Base-by-base conservation (phyloP, 768 basidiomycete species). In the Exidia glandulosa region DNA sequence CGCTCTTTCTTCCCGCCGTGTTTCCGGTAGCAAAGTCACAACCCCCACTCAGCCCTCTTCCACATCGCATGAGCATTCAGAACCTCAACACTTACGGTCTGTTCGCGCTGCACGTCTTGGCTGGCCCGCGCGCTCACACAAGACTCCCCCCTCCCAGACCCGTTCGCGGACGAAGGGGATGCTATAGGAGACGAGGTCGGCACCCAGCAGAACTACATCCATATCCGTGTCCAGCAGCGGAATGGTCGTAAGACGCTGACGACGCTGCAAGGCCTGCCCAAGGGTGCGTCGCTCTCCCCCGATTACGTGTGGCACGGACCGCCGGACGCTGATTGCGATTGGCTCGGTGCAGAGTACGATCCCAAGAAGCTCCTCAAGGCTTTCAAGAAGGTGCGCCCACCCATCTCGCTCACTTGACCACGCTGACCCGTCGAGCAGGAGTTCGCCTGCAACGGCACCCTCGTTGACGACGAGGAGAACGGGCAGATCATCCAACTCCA, bases 191-290 rank as follows among this genome's bases (percentile, higher is more conserved):
- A 79, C 68, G 85, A 89, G 79, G 87, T 90, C 69, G 88, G 87
- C 66, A 86, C 88, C 64, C 84, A 85, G 72, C 75, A 83, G 68
- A 84, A 90, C 72, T 87, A 91, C 73, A 89, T 94, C 72, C 92
- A 94, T 73, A 90, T 95, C 71, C 92, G 96, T 78, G 90, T 99
- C 69, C 96, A 99, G 75, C 96, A 99, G 76, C 84, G 96, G 70
- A 99, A 98, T 83, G 96, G 96, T 63, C 83, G 96, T 70, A 99
- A 99, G 81, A 96, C 94, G 63, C 75, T 97, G 79, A 99, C 96
- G 45, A 99, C 94, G 61, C 80, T 98, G 66, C 94, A 98, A 75
- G 96, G 96, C 63, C 74, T 99, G 65, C 90, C 91, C 59, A 92
- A 88, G 75, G 84, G 90, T 90, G 64, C 64, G 84, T 75, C 32